These are phyloP conservation scores for Nemania bipapillata DNA, from an alignment of 2,329 filamentous ascomycete genomes.

Conservation along the genomic window DNA sequence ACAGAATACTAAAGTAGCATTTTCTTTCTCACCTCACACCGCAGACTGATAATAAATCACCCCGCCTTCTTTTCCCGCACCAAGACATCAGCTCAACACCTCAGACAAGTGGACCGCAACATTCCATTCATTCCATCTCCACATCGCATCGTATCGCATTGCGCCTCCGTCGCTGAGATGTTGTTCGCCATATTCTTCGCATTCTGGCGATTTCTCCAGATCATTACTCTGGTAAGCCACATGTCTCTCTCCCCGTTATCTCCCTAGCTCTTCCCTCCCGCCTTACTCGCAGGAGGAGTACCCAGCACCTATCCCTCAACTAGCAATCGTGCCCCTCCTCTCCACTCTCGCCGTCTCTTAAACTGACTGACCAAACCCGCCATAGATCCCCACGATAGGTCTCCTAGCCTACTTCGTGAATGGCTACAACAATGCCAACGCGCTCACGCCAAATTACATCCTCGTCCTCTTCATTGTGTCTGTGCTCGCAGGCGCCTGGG, in stretches of 20 bases:
- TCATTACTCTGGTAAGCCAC: slow-evolving; percentile 69
- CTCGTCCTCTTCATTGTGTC: slow-evolving; percentile 75
- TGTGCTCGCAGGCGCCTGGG: slow-evolving; percentile 71
- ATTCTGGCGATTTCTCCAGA: slow-evolving; percentile 70
- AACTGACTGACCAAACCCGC: background rate
- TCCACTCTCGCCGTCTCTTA: no score
- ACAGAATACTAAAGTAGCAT: no score
- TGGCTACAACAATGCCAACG: slow-evolving; percentile 66
- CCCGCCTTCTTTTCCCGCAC: slow-evolving; percentile 30
- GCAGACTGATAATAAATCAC: background rate
- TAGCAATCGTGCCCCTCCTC: background rate
- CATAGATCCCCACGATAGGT: slow-evolving; percentile 71
- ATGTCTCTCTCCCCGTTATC: background rate
- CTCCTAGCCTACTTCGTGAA: slow-evolving; percentile 75
- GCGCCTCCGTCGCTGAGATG: slow-evolving; percentile 61
- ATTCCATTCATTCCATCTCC: background rate
- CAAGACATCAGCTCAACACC: background rate
- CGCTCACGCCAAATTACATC: slow-evolving; percentile 70
- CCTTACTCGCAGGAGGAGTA: background rate
- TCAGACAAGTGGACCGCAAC: slow-evolving; percentile 4
- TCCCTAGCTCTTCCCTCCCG: slow-evolving; percentile 11
- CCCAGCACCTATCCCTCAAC: background rate
- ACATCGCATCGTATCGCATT: background rate
- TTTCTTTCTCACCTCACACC: background rate
- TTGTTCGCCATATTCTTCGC: slow-evolving; percentile 72